phyloP scores from a whole-genome alignment of 2,329 filamentous ascomycete species.

The Pyrenophora graminea region DNA sequence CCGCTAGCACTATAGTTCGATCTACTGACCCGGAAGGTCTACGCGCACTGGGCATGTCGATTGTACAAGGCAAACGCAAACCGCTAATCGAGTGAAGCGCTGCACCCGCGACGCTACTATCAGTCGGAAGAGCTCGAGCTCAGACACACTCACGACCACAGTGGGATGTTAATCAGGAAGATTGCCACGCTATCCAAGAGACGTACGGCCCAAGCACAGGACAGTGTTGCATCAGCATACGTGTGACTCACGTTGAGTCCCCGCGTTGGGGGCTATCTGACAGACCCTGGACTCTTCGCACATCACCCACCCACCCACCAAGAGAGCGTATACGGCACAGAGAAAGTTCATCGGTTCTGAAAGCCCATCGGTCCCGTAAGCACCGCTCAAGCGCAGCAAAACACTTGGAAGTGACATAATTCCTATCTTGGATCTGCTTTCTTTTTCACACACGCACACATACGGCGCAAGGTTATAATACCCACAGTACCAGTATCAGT shows the following conservation, averaged over 20 bases:
- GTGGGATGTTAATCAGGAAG: no score
- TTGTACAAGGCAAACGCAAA: constrained; percentile 66
- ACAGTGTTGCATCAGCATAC: no score
- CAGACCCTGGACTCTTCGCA: no score
- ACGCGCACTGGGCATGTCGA: constrained; percentile 63
- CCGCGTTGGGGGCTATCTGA: no score
- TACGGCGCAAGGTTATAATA: constrained; percentile 14
- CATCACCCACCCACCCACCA: no score
- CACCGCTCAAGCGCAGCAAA: not conserved
- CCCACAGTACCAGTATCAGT: not conserved
- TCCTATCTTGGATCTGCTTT: not conserved
- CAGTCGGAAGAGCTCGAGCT: not conserved
- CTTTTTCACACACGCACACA: not conserved
- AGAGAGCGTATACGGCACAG: no score
- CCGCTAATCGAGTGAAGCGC: constrained; percentile 65
- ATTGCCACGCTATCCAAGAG: no score
- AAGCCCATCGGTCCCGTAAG: no score
- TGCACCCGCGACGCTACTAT: not conserved
- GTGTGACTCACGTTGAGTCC: no score
- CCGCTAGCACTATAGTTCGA: constrained; percentile 78
- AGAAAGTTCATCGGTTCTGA: no score
- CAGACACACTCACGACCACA: not conserved
- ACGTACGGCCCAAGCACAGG: no score
- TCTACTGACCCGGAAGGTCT: constrained; percentile 72
- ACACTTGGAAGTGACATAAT: no score